Conservation (phyloP, 352 stramenopile species). For the Aphanomyces euteiches region DNA sequence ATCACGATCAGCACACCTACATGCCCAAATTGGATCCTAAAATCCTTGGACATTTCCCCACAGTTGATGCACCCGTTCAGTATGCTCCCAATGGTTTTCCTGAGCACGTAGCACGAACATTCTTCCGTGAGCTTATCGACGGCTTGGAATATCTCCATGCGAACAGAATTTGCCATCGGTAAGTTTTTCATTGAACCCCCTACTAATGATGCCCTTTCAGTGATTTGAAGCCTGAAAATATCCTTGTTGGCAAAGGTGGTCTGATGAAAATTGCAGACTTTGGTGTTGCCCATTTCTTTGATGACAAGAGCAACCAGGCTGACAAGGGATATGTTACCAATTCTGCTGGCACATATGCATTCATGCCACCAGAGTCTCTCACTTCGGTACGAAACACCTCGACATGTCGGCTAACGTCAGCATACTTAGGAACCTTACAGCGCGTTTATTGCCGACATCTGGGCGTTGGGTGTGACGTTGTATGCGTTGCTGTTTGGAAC, state of each 20-base stretch:
- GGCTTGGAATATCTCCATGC: conserved; percentile 80
- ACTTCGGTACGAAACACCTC: conserved; percentile 10
- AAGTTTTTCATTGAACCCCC: background rate
- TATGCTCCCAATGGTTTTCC: conserved; percentile 38
- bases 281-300: conserved; percentile 79
- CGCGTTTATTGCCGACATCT: conserved; percentile 81
- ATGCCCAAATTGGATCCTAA: conserved; percentile 31
- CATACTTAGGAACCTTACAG: conserved; percentile 54
- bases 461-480: conserved; percentile 80
- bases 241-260: conserved; percentile 60
- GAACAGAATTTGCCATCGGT: conserved; percentile 82
- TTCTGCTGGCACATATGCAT: conserved; percentile 79
- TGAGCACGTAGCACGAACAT: conserved; percentile 56
- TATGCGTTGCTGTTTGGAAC: conserved; percentile 73
- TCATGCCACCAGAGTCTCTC: conserved; percentile 79
- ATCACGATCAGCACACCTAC: conserved; percentile 54
- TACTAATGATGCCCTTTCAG: background rate
- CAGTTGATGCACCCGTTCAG: background rate
- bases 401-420: conserved; percentile 11
- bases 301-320: conserved; percentile 39
- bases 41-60: conserved; percentile 17
- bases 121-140: conserved; percentile 66
- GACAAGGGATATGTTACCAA: conserved; percentile 69
- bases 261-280: conserved; percentile 84
- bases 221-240: conserved; percentile 84